phyloP scores from a whole-genome alignment of 768 basidiomycete genomes.

The Lactifluus hygrophoroides region DNA sequence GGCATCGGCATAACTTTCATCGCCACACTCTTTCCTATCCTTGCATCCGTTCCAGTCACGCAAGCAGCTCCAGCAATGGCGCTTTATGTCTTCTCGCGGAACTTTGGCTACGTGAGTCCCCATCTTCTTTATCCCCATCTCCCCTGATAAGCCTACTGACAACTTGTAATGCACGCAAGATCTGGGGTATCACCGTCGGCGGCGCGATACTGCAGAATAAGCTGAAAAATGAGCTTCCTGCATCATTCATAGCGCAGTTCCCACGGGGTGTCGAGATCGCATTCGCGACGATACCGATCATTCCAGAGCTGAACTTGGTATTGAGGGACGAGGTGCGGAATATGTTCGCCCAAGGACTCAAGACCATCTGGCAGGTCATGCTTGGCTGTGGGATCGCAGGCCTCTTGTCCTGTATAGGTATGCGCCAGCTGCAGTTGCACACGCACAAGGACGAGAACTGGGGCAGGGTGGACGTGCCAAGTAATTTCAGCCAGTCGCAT shows the following conservation, averaged over 20 bases:
- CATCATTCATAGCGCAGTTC: slow-evolving; percentile 22
- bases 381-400: slow-evolving; percentile 26
- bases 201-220: slow-evolving; percentile 32
- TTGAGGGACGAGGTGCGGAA: slow-evolving; percentile 21
- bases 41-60: slow-evolving; percentile 28
- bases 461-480: slow-evolving; percentile 20
- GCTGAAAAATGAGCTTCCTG: slow-evolving; percentile 27
- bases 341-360: slow-evolving; percentile 26
- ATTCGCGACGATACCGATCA: slow-evolving; percentile 24
- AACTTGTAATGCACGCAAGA: slow-evolving; percentile 19
- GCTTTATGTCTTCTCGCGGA: slow-evolving; percentile 25
- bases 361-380: slow-evolving; percentile 27
- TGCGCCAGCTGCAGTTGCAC: slow-evolving; percentile 26
- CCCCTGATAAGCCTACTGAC: background rate
- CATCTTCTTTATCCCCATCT: no score
- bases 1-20: slow-evolving; percentile 30
- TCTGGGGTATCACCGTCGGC: slow-evolving; percentile 33
- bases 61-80: slow-evolving; percentile 29
- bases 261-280: slow-evolving; percentile 23
- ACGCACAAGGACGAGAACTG: slow-evolving; percentile 27
- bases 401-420: slow-evolving; percentile 23
- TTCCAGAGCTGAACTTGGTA: slow-evolving; percentile 22
- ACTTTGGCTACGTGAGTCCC: slow-evolving; percentile 17
- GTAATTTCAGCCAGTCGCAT: no score
- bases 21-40: slow-evolving; percentile 29